Evolutionary conservation across 176 grass and related monocot species (phyloP), one percentile per base, ranked within the genome.

Genomic region (Hordeum marinum): DNA sequence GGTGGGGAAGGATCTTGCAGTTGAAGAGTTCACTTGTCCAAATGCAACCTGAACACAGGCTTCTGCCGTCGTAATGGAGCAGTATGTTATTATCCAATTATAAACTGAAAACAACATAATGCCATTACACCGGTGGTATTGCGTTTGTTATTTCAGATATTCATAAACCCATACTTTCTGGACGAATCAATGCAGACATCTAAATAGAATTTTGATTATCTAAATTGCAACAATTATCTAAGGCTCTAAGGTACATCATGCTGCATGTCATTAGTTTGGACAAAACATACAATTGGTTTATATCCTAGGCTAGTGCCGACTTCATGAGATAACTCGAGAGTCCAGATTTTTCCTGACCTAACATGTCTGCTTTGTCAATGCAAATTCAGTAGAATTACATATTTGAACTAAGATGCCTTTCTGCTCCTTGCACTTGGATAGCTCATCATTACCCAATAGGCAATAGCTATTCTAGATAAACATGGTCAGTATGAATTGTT

Each of bases 11-110:
- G 66, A 86, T 82, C 79, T 79, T 75, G 68, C 41, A 52, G 41
- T 6, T 58, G 80, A 76, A 80, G 87, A 55, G 66, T 75, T 80
- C 85, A 63, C 80, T 55, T 34, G 52, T 74, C 90, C 90, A 86
- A 92, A 92, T 84, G 87, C 34, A 67, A 92, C 86, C 71, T 89
- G 67, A 21, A 84, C 43, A 23, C 9, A 50, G 24, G 26, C 58
- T 55, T 73, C 90, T 92, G 41, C 62, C 14, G 45, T 76, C 52
- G 39, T 3, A 52, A 79, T 73, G 21, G 6, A 76, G 48, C 9
- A 18, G 7, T 39, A 36, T 43, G 29, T 48, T 23, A 42, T 40
- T 25, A 74, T 9, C 3, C 8, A 6, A 11, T 45, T 15, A 76
- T 29, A 84, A 63, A 55, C 11, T 23, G 36, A 23, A 68, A 70